Evolutionary conservation across 371 early-diverging fungal genomes (phyloP).

Genomic region (Mucor indicus): DNA sequence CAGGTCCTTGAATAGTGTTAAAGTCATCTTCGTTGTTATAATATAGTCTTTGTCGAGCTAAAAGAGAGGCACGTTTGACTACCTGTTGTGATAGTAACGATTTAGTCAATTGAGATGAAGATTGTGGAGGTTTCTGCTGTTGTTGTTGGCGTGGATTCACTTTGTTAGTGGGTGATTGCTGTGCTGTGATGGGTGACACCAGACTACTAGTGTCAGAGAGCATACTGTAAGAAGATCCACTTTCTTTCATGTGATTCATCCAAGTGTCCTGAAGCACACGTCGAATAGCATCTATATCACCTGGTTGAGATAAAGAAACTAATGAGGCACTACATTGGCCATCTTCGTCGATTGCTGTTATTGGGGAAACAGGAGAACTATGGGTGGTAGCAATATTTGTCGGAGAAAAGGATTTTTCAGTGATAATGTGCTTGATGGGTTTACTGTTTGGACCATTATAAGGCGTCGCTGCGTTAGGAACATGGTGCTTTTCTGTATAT

Average conservation of each 20-base stretch:
- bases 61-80: constrained; percentile 5
- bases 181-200: neutral
- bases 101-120: constrained; percentile 10
- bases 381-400: too few species aligned
- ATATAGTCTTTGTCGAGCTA: neutral
- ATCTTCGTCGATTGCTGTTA: too few species aligned
- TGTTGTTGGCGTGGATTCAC: constrained; percentile 2
- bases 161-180: neutral
- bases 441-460: too few species aligned
- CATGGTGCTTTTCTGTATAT: neutral
- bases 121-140: constrained; percentile 9
- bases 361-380: neutral
- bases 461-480: neutral
- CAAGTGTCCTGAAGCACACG: constrained; percentile 31
- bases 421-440: too few species aligned
- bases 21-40: neutral
- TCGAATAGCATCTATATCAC: constrained; percentile 31
- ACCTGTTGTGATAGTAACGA: constrained; percentile 15
- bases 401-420: too few species aligned
- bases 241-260: constrained; percentile 20
- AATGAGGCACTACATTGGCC: too few species aligned
- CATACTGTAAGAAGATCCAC: constrained; percentile 18
- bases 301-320: constrained; percentile 1
- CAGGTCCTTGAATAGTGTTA: constrained; percentile 9
- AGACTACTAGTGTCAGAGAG: constrained; percentile 12